Evolutionary conservation across 176 grass and related monocot species (phyloP).

Genomic region (Aegilops bicornis): DNA sequence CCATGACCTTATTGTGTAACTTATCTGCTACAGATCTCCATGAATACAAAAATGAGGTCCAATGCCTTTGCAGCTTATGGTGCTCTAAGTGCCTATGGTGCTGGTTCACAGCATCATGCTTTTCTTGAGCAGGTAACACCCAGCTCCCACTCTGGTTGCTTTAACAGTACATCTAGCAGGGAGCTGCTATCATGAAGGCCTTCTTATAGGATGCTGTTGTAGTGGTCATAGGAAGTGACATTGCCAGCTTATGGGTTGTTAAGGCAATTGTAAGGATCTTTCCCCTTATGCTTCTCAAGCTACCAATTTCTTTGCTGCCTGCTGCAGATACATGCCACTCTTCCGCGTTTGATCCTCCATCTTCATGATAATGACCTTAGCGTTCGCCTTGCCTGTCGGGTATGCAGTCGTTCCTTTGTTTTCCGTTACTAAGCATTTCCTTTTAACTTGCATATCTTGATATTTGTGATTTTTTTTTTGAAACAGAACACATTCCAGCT

Average conservation of each 20-base stretch:
- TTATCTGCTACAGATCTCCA: slow-evolving; percentile 64
- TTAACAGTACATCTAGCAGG: slow-evolving; percentile 14
- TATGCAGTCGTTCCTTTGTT: slow-evolving; percentile 17
- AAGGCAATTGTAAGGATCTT: slow-evolving; percentile 18
- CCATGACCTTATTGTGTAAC: slow-evolving; percentile 19
- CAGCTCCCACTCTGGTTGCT: slow-evolving; percentile 16
- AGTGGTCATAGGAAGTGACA: slow-evolving; percentile 16
- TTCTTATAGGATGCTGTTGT: slow-evolving; percentile 7
- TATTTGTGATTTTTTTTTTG: slow-evolving; percentile 27
- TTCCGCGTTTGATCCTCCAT: slow-evolving; percentile 68
- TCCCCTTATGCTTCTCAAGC: neutral
- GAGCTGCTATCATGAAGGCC: slow-evolving; percentile 8
- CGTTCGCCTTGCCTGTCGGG: slow-evolving; percentile 80
- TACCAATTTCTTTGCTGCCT: neutral
- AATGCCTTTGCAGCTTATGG: slow-evolving; percentile 98
- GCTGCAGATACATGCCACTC: slow-evolving; percentile 57
- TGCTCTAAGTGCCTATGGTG: slow-evolving; percentile 77
- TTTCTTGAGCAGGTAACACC: slow-evolving; percentile 92
- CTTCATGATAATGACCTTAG: slow-evolving; percentile 54
- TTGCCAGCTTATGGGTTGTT: slow-evolving; percentile 17
- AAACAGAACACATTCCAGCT: slow-evolving; percentile 83
- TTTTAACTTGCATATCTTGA: slow-evolving; percentile 18
- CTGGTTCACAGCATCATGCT: slow-evolving; percentile 74
- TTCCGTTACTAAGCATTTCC: neutral
- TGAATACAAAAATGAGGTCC: slow-evolving; percentile 96